Evolutionary conservation across 208 protist genomes (phyloP).

Genomic region (Kentomonas sorsogonicus): DNA sequence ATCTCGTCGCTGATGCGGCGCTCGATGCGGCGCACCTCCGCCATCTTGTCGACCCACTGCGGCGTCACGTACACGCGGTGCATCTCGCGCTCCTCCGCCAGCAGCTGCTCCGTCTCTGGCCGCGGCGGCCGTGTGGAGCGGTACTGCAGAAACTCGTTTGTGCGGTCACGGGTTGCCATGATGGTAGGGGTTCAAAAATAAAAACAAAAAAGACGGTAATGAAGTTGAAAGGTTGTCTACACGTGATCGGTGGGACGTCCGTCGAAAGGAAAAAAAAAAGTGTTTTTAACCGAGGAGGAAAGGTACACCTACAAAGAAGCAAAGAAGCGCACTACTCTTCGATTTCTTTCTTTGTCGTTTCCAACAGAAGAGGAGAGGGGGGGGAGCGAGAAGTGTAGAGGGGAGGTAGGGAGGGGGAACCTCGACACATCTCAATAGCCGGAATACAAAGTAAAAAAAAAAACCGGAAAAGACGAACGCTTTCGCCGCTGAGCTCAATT

Average conservation of each 20-base stretch:
- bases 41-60: conserved; percentile 82
- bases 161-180: conserved; percentile 88
- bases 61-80: conserved; percentile 65
- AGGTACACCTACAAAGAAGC: conserved; percentile 11
- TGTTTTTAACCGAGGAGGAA: conserved; percentile 6
- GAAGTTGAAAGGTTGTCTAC: not conserved
- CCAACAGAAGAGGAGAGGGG: no score
- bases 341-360: conserved; percentile 5
- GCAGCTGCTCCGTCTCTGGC: conserved; percentile 65
- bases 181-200: not conserved
- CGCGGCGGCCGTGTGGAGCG: conserved; percentile 50
- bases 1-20: conserved; percentile 69
- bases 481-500: no score
- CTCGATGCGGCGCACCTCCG: conserved; percentile 62
- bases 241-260: not conserved
- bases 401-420: no score
- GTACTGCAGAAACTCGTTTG: conserved; percentile 81
- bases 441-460: no score
- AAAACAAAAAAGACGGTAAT: conserved; percentile 5
- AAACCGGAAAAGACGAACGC: no score
- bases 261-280: conserved; percentile 13
- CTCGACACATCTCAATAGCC: no score
- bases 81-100: conserved; percentile 50
- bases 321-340: conserved; percentile 4
- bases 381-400: no score